Percentiles rank a stretch among this genome's conserved stretches.
These are phyloP conservation scores for Sporothrix dimorphospora DNA, from an alignment of 2,329 filamentous ascomycete species.

Conservation along the genomic window DNA sequence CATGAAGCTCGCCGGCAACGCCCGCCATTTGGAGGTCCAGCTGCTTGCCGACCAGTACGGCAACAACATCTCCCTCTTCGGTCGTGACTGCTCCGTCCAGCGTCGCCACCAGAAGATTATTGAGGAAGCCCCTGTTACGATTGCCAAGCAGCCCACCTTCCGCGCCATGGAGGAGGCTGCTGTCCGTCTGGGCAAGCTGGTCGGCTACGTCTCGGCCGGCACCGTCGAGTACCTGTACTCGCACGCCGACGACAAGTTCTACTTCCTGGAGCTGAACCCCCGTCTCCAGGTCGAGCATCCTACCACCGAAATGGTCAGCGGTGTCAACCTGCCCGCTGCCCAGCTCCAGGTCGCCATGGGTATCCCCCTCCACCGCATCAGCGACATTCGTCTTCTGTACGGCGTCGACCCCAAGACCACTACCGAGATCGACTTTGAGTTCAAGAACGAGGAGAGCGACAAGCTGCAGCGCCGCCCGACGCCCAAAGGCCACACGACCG, in stretches of 20 bases:
- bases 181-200: conserved; percentile 87
- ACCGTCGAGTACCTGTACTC: conserved; percentile 99
- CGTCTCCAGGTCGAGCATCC: conserved; percentile 99
- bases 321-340: conserved; percentile 94
- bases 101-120: conserved; percentile 99
- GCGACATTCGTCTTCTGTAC: conserved; percentile 94
- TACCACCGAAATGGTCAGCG: conserved; percentile 98
- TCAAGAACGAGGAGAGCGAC: conserved; percentile 81
- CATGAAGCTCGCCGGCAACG: conserved; percentile 98
- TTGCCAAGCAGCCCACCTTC: conserved; percentile 88
- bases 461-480: conserved; percentile 86
- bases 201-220: conserved; percentile 97
- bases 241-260: conserved; percentile 96
- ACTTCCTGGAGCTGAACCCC: conserved; percentile 97
- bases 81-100: conserved; percentile 98
- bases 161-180: conserved; percentile 95
- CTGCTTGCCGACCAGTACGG: conserved; percentile 97
- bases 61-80: conserved; percentile 99
- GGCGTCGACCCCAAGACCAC: conserved; percentile 87
- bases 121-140: conserved; percentile 96
- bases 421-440: conserved; percentile 94
- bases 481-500: conserved; percentile 95
- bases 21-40: conserved; percentile 95
- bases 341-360: conserved; percentile 99
- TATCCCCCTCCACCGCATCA: conserved; percentile 90